Evolutionary conservation across 768 basidiomycete species (phyloP).

Genomic region (Boletellus emodensis): DNA sequence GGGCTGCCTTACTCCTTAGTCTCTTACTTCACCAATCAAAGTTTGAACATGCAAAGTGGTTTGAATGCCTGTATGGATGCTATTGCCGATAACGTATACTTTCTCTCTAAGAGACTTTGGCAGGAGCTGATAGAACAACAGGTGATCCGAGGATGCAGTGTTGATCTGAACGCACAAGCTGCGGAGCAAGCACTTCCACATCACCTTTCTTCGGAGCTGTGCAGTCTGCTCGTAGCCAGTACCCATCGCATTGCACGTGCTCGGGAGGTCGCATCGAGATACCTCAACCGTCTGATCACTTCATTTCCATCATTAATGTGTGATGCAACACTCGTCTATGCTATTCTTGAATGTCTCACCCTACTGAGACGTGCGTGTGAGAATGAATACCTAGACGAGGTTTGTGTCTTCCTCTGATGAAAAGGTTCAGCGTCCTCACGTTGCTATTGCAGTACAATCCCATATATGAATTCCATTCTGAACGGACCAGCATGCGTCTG

Average conservation of each 20-base stretch:
- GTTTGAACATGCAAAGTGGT: slow-evolving; percentile 65
- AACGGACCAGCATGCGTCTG: slow-evolving; percentile 67
- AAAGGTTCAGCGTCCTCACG: neutral
- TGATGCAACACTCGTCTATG: slow-evolving; percentile 79
- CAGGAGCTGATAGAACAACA: slow-evolving; percentile 27
- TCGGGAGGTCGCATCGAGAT: slow-evolving; percentile 77
- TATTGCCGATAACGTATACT: slow-evolving; percentile 74
- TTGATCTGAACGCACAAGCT: slow-evolving; percentile 68
- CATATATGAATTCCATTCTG: slow-evolving; percentile 75
- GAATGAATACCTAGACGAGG: slow-evolving; percentile 90
- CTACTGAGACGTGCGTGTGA: slow-evolving; percentile 84
- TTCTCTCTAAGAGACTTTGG: neutral
- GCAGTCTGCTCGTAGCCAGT: slow-evolving; percentile 67
- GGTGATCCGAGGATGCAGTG: slow-evolving; percentile 76
- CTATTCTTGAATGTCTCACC: slow-evolving; percentile 88
- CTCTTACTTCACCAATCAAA: slow-evolving; percentile 84
- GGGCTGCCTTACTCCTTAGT: slow-evolving; percentile 80
- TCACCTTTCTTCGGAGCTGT: slow-evolving; percentile 67
- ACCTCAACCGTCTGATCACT: slow-evolving; percentile 78
- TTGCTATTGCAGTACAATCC: slow-evolving; percentile 73
- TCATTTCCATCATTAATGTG: slow-evolving; percentile 96
- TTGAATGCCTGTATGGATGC: slow-evolving; percentile 79
- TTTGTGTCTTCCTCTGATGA: slow-evolving; percentile 28
- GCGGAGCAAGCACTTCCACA: slow-evolving; percentile 74
- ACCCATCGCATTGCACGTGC: slow-evolving; percentile 82